A percentile compares a stretch with the other conserved stretches of the same genome.
These are phyloP conservation scores for Cyberlindnera maritima DNA, from an alignment of 805 yeast genomes.

Conservation along the genomic window DNA sequence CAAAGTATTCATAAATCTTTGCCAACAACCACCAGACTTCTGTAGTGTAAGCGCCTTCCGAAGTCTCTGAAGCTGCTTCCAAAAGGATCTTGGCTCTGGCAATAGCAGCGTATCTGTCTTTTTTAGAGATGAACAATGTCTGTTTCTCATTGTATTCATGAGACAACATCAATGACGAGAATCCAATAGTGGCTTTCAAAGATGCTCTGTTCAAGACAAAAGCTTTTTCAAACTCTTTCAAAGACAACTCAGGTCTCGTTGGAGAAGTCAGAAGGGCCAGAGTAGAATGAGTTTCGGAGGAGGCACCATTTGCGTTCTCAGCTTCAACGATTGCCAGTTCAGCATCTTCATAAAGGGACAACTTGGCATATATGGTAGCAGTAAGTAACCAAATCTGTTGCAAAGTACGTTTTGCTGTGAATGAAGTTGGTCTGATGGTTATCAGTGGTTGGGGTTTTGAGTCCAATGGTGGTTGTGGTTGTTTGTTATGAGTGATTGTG, in stretches of 20 bases:
- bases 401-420: conserved; percentile 31
- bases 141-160: not conserved
- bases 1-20: conserved; percentile 58
- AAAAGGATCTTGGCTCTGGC: conserved; percentile 37
- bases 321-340: conserved; percentile 75
- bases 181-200: conserved; percentile 20
- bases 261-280: conserved; percentile 38
- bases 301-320: conserved; percentile 44
- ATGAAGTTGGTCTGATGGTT: conserved; percentile 9
- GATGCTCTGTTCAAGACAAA: conserved; percentile 13
- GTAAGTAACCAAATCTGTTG: conserved; percentile 77
- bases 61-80: conserved; percentile 34
- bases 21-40: conserved; percentile 75
- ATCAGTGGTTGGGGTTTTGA: conserved; percentile 1
- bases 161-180: conserved; percentile 19
- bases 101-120: conserved; percentile 59
- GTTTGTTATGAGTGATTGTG: conserved; percentile 11
- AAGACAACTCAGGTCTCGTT: conserved; percentile 38
- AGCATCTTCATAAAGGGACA: conserved; percentile 55
- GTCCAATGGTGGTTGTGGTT: not conserved
- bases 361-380: conserved; percentile 57
- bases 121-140: conserved; percentile 45
- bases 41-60: conserved; percentile 42
- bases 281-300: conserved; percentile 46
- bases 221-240: conserved; percentile 61